These are phyloP conservation scores for Pseudogymnoascus sp. DNA, from an alignment of 2,329 filamentous ascomycete genomes.

Conservation along the genomic window DNA sequence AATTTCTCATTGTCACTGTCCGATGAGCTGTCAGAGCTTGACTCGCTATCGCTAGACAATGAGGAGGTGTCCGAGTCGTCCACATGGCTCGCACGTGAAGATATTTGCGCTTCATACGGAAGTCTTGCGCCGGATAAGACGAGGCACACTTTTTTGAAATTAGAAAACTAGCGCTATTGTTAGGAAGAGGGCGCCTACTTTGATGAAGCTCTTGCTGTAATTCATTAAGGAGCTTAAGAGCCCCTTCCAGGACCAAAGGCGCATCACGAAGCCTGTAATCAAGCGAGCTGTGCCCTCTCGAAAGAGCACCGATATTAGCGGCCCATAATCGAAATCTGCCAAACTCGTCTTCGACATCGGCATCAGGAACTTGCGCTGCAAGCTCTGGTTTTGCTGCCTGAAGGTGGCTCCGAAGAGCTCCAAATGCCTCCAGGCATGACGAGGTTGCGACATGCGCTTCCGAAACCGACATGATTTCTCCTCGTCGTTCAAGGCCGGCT, in stretches of 20 bases:
- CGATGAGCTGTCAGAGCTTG: background rate
- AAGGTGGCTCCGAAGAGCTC: background rate
- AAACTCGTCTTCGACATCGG: constrained; percentile 8
- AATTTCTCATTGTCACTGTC: background rate
- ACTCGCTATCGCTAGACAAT: constrained; percentile 2
- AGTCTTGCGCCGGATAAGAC: constrained; percentile 1
- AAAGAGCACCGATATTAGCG: constrained; percentile 9
- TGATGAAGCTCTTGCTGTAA: constrained; percentile 2
- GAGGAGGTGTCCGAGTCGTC: background rate
- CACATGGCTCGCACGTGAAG: background rate
- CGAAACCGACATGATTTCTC: background rate
- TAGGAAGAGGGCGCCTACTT: background rate
- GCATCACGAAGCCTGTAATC: constrained; percentile 9
- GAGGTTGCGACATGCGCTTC: background rate
- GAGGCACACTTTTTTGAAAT: background rate
- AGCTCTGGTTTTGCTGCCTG: background rate
- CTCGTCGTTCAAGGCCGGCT: background rate
- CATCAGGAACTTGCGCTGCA: background rate
- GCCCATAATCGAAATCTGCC: constrained; percentile 11
- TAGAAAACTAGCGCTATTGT: too few species aligned
- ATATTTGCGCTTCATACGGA: background rate
- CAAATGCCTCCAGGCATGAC: constrained; percentile 1
- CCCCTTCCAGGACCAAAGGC: background rate
- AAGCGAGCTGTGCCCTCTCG: constrained; percentile 9
- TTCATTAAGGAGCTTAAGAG: background rate